Conservation (phyloP, 2,329 filamentous ascomycete species). For the Xylaria hypoxylon region DNA sequence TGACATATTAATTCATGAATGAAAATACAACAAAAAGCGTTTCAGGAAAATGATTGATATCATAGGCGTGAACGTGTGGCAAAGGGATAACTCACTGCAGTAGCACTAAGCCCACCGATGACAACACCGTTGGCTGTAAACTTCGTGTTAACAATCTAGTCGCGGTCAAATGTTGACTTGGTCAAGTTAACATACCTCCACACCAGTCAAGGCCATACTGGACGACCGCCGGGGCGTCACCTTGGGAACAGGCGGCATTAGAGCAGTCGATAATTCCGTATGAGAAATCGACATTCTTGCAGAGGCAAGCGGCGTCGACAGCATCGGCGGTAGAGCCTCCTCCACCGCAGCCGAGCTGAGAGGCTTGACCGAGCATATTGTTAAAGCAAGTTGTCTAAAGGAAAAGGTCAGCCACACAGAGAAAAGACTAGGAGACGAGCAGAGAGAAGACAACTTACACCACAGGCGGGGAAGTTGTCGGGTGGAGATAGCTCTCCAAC, state of each 20-base stretch:
- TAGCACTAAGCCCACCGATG: constrained; percentile 35
- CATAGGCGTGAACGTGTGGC: constrained; percentile 2
- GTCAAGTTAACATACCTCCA: constrained; percentile 42
- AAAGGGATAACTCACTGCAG: constrained; percentile 27
- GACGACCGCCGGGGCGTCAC: constrained; percentile 41
- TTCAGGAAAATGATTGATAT: background rate
- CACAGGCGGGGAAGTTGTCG: constrained; percentile 61
- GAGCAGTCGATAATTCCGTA: constrained; percentile 54
- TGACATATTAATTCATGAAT: no score
- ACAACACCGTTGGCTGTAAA: constrained; percentile 43
- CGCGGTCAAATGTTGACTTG: constrained; percentile 2
- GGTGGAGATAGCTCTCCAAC: constrained; percentile 54
- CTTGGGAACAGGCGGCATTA: constrained; percentile 42
- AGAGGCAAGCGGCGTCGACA: constrained; percentile 55
- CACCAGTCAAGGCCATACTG: constrained; percentile 49
- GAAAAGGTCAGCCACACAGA: constrained; percentile 9
- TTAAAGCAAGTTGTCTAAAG: constrained; percentile 60
- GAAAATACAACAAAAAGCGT: background rate
- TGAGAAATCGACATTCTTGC: constrained; percentile 56
- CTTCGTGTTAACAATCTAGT: constrained; percentile 17
- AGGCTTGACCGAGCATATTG: constrained; percentile 63
- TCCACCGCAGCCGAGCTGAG: constrained; percentile 59
- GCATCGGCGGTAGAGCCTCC: constrained; percentile 41
- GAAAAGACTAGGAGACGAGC: background rate
- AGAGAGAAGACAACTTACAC: constrained; percentile 58